These are phyloP conservation scores for Citrus sp. DNA, from an alignment of 345 rosid species.

Conservation along the genomic window DNA sequence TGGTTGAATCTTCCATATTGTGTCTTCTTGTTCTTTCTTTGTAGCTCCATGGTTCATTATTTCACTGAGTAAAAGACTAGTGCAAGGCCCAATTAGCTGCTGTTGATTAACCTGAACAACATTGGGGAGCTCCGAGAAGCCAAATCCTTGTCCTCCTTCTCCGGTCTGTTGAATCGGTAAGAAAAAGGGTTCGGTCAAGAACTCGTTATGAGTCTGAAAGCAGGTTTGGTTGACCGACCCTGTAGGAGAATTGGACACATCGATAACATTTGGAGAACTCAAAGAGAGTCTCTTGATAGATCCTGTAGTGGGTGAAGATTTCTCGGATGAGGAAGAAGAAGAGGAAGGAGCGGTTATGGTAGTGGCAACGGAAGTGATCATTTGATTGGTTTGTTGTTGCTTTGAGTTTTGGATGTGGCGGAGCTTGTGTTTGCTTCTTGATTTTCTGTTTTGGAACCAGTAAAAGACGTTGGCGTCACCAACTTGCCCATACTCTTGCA, in stretches of 20 bases:
- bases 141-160: constrained; percentile 37
- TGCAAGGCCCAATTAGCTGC: constrained; percentile 44
- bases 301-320: constrained; percentile 42
- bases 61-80: constrained; percentile 52
- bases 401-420: constrained; percentile 70
- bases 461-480: constrained; percentile 98
- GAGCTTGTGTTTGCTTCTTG: constrained; percentile 92
- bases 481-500: constrained; percentile 95
- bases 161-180: constrained; percentile 33
- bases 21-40: constrained; percentile 41
- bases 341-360: constrained; percentile 35
- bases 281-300: constrained; percentile 27
- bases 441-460: constrained; percentile 99
- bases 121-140: constrained; percentile 39
- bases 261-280: constrained; percentile 30
- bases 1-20: constrained; percentile 34
- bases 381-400: constrained; percentile 28
- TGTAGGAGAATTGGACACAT: constrained; percentile 27
- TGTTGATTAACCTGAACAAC: constrained; percentile 28
- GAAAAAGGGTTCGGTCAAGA: constrained; percentile 49
- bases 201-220: constrained; percentile 42
- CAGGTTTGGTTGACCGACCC: constrained; percentile 45
- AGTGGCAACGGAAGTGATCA: constrained; percentile 12
- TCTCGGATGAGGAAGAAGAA: constrained; percentile 69
- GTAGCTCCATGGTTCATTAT: constrained; percentile 39